Evolutionary conservation across 495 filamentous ascomycete species (phyloP).

Genomic region (Glarea lozoyensis): DNA sequence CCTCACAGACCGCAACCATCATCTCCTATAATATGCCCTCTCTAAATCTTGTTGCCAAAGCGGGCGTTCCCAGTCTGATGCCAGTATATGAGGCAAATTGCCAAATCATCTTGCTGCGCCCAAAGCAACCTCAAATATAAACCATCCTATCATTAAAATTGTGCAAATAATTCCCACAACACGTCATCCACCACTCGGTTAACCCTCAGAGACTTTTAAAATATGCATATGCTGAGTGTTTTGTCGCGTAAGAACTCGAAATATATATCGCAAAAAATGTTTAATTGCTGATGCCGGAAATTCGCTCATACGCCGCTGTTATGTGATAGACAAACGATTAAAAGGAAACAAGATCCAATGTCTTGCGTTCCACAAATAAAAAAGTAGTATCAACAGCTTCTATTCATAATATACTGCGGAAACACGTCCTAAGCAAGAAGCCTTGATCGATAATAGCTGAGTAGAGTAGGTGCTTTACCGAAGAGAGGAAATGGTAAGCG

Average conservation of each 20-base stretch:
- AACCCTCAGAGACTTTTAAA: conserved; percentile 18
- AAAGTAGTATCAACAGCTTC: conserved; percentile 20
- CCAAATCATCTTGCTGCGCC: too few relatives aligned
- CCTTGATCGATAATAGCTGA: background rate
- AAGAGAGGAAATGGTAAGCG: background rate
- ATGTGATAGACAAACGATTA: conserved; percentile 4
- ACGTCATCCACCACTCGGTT: background rate
- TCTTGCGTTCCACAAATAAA: conserved; percentile 12
- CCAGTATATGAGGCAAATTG: too few relatives aligned
- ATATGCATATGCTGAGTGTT: conserved; percentile 5
- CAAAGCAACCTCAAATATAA: conserved; percentile 7
- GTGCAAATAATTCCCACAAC: background rate
- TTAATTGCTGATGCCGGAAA: conserved; percentile 12
- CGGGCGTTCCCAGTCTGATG: too few relatives aligned
- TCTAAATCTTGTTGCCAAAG: too few relatives aligned
- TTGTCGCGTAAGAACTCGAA: conserved; percentile 3
- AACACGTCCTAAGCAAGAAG: conserved; percentile 15
- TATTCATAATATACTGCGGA: conserved; percentile 15
- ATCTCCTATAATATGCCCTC: too few relatives aligned
- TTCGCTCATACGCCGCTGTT: conserved; percentile 17
- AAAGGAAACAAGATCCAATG: conserved; percentile 2
- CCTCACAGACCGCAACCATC: too few relatives aligned
- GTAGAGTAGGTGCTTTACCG: background rate
- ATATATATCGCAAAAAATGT: background rate
- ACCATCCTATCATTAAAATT: conserved; percentile 23